Conservation (phyloP, 2,329 filamentous ascomycete species). For the Xylaria sp. region DNA sequence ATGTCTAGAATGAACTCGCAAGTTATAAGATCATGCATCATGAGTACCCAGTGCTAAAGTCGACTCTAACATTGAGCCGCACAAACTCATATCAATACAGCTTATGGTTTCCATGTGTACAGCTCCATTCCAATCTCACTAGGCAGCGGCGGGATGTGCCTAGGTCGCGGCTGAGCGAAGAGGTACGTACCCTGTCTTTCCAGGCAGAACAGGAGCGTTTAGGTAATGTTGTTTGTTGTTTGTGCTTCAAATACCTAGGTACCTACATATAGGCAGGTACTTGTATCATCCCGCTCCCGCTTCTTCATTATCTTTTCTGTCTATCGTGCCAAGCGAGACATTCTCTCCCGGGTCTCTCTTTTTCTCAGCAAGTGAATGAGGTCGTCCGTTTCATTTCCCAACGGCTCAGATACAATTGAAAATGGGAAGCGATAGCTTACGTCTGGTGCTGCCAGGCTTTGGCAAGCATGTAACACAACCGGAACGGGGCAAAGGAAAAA, state of each 20-base stretch:
- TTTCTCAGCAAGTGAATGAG: background rate
- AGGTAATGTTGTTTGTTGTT: background rate
- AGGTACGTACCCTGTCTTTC: slow-evolving; percentile 12
- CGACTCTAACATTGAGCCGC: background rate
- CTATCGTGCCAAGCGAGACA: background rate
- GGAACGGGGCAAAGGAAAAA: background rate
- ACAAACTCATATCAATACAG: background rate
- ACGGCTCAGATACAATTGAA: background rate
- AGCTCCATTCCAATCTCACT: too few relatives aligned
- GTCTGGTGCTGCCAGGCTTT: slow-evolving; percentile 24
- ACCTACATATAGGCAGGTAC: background rate
- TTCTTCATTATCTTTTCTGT: background rate
- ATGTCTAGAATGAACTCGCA: slow-evolving; percentile 54
- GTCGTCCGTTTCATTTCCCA: background rate
- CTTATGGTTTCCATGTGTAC: background rate
- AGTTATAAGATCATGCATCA: background rate
- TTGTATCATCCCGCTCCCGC: slow-evolving; percentile 1
- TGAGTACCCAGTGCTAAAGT: background rate
- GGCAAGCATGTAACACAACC: background rate
- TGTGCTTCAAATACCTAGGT: background rate
- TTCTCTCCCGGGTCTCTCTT: background rate
- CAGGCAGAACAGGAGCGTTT: slow-evolving; percentile 10
- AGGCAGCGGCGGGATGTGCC: background rate
- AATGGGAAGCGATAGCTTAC: slow-evolving; percentile 4
- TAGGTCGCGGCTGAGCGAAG: slow-evolving; percentile 16